Evolutionary conservation across 345 rosid species (phyloP).

Genomic region (Corchorus olitorius): DNA sequence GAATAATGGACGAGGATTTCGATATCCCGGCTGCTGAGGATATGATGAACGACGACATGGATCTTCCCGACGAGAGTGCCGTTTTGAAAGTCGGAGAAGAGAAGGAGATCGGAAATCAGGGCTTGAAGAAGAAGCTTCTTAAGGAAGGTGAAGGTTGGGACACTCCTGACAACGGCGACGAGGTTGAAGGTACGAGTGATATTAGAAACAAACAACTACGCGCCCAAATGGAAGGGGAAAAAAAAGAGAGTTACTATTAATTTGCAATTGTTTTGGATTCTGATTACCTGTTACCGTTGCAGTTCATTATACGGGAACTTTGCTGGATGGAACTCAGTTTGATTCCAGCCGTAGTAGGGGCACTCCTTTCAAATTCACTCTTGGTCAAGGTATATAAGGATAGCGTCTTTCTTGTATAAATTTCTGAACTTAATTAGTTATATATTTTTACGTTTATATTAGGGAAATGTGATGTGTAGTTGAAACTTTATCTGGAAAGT

Average conservation of each 20-base stretch:
- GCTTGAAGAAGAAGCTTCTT: conserved; percentile 83
- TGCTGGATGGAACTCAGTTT: conserved; percentile 86
- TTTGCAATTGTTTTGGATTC: not conserved
- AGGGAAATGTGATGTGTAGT: not conserved
- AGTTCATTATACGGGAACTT: conserved; percentile 83
- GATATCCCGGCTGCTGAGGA: conserved; percentile 52
- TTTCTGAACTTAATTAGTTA: not conserved
- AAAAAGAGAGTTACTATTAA: no score
- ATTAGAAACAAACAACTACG: not conserved
- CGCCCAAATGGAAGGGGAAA: no score
- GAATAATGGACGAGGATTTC: conserved; percentile 59
- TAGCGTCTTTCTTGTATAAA: not conserved
- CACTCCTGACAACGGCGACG: conserved; percentile 72
- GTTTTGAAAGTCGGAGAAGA: conserved; percentile 60
- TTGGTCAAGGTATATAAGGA: conserved; percentile 72
- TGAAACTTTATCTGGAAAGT: not conserved
- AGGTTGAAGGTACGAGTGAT: conserved; percentile 65
- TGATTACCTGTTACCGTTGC: conserved; percentile 17
- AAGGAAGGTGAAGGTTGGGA: conserved; percentile 77
- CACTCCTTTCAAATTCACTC: conserved; percentile 87
- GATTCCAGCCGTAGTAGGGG: conserved; percentile 92
- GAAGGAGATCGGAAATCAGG: conserved; percentile 78
- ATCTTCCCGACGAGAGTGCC: conserved; percentile 39
- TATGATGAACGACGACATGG: conserved; percentile 55
- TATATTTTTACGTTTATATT: no score